These are phyloP conservation scores for Diaporthe nobilis DNA, from an alignment of 2,329 filamentous ascomycete genomes.

Conservation along the genomic window DNA sequence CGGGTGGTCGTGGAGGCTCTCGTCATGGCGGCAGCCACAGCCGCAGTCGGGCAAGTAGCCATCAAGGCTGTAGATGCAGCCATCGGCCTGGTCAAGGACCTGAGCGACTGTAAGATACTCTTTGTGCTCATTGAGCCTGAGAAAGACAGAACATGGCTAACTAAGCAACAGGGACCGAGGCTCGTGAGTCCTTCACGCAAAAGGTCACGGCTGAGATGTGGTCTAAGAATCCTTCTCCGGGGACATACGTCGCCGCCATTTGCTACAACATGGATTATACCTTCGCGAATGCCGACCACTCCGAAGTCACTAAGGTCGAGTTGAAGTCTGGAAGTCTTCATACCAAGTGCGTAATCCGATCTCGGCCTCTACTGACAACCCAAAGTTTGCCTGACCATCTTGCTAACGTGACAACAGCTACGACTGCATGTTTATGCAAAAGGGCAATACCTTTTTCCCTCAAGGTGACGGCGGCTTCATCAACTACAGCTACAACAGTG, in stretches of 20 bases:
- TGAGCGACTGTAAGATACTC: slow-evolving; percentile 1
- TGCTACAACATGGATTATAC: slow-evolving; percentile 21
- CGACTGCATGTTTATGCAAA: slow-evolving; percentile 27
- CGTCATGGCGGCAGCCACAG: not conserved
- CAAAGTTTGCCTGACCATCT: not conserved
- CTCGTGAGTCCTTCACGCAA: slow-evolving; percentile 7
- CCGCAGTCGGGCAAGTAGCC: not conserved
- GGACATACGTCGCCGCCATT: not conserved
- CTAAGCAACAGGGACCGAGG: not conserved
- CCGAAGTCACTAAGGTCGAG: not conserved
- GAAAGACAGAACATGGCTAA: not conserved
- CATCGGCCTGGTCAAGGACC: not conserved
- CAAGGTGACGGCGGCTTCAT: slow-evolving; percentile 10
- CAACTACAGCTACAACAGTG: slow-evolving; percentile 6
- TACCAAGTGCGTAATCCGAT: not conserved
- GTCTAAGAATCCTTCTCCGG: slow-evolving; percentile 1
- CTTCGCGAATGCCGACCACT: slow-evolving; percentile 11
- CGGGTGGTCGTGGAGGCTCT: slow-evolving; percentile 6
- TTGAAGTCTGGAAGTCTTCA: slow-evolving; percentile 10
- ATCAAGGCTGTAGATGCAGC: slow-evolving; percentile 3
- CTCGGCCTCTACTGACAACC: not conserved
- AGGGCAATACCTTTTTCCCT: slow-evolving; percentile 9
- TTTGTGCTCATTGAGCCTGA: not conserved
- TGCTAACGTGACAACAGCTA: not conserved
- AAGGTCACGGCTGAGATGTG: slow-evolving; percentile 13